phyloP scores from a whole-genome alignment of 805 yeast genomes.

The Schizosaccharomyces japonicus region DNA sequence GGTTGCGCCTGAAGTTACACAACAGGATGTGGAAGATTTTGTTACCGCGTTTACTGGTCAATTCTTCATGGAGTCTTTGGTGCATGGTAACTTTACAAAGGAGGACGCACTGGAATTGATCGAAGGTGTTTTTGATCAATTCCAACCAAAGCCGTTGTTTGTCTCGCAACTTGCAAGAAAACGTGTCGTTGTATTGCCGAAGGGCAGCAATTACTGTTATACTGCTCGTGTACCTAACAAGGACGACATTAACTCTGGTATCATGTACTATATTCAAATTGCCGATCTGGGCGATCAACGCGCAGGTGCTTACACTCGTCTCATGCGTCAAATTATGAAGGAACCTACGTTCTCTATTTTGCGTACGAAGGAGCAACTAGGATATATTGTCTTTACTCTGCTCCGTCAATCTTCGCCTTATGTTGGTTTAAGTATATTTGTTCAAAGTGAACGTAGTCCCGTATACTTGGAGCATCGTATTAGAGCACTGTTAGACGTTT shows the following conservation, averaged over 20 bases:
- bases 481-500: conserved; percentile 31
- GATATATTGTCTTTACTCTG: conserved; percentile 78
- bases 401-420: conserved; percentile 43
- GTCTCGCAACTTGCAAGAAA: conserved; percentile 22
- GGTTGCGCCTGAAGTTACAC: conserved; percentile 17
- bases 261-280: conserved; percentile 53
- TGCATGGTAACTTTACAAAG: conserved; percentile 46
- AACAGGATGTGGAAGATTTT: conserved; percentile 29
- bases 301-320: conserved; percentile 29
- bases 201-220: conserved; percentile 14
- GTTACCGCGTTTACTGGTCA: conserved; percentile 32
- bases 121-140: conserved; percentile 20
- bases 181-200: conserved; percentile 19
- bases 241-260: conserved; percentile 58
- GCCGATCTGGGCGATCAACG: conserved; percentile 26
- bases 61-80: conserved; percentile 43
- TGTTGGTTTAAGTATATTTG: conserved; percentile 44
- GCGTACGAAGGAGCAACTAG: conserved; percentile 84
- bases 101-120: conserved; percentile 30
- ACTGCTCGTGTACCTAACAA: conserved; percentile 34
- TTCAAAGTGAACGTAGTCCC: conserved; percentile 65
- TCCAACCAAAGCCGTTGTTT: conserved; percentile 21
- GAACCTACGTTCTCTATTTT: conserved; percentile 80
- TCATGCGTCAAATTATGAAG: conserved; percentile 45
- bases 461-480: conserved; percentile 57